phyloP scores from a whole-genome alignment of 2,329 filamentous ascomycete species.

The Phaeosphaeriaceae sp. region DNA sequence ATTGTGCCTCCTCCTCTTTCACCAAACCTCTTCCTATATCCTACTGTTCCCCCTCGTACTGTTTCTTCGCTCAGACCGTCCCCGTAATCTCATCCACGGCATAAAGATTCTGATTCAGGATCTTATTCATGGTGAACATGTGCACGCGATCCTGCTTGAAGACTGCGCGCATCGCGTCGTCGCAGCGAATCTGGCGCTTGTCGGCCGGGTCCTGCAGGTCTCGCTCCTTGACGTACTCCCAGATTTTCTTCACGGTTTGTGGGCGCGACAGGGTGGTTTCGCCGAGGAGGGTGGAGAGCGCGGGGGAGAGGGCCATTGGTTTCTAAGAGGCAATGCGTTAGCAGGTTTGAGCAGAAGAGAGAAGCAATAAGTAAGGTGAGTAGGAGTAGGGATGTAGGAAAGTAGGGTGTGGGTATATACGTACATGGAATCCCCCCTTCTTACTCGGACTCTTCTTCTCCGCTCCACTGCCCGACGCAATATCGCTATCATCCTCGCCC shows the following conservation, averaged over 20 bases:
- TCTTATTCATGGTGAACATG: constrained; percentile 99
- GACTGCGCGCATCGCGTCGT: constrained; percentile 87
- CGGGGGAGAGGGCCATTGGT: constrained; percentile 75
- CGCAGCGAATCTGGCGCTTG: constrained; percentile 91
- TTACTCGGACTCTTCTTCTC: constrained; percentile 73
- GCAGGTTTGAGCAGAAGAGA: no score
- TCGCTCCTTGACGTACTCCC: constrained; percentile 90
- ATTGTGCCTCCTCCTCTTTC: no score
- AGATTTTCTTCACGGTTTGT: constrained; percentile 94
- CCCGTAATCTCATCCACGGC: constrained; percentile 70
- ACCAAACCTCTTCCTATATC: no score
- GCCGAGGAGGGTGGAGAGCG: constrained; percentile 73
- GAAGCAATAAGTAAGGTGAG: no score
- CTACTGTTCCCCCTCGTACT: no score
- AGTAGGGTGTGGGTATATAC: constrained; percentile 32
- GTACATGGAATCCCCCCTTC: constrained; percentile 88
- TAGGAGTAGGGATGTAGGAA: constrained; percentile 11
- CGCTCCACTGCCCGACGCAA: constrained; percentile 66
- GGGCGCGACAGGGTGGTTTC: constrained; percentile 86
- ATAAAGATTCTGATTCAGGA: constrained; percentile 88
- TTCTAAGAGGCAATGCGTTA: constrained; percentile 59
- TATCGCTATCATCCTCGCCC: constrained; percentile 80
- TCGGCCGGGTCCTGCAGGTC: constrained; percentile 90
- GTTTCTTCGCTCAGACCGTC: background rate
- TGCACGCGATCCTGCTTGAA: constrained; percentile 92